Conservation (phyloP, 1,284 basidiomycete genomes). For the Abortiporus biennis region DNA sequence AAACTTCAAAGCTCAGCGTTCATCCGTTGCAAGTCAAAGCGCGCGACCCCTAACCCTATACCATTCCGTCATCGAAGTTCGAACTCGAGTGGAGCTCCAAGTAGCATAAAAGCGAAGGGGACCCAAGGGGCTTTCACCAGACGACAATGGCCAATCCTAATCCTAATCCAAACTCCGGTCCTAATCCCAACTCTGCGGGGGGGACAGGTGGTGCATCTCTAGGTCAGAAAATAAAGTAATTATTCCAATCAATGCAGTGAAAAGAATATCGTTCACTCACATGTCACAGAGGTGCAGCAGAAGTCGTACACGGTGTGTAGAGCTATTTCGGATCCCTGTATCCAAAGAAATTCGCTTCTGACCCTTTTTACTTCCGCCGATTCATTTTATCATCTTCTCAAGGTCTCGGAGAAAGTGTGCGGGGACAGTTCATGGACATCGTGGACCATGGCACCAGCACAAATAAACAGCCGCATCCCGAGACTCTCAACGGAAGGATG, state of each 20-base stretch:
- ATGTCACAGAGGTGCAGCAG: slow-evolving; percentile 1
- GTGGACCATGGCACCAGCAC: not conserved
- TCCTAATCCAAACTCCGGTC: too few species aligned
- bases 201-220: too few species aligned
- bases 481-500: not conserved
- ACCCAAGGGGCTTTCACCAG: too few species aligned
- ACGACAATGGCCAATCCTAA: too few species aligned
- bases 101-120: too few species aligned
- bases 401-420: slow-evolving; percentile 1
- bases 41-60: too few species aligned
- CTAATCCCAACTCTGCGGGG: too few species aligned
- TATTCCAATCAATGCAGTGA: not conserved
- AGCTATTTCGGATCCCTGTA: not conserved
- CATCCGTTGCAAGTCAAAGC: too few species aligned
- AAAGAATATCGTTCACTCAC: not conserved
- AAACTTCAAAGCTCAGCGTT: too few species aligned
- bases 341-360: not conserved
- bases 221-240: slow-evolving; percentile 3
- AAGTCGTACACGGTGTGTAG: not conserved
- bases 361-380: not conserved
- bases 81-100: too few species aligned
- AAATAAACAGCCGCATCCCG: not conserved
- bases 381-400: not conserved
- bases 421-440: not conserved
- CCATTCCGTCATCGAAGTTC: too few species aligned